These are phyloP conservation scores for Aspergillus versicolor DNA, from an alignment of 2,329 filamentous ascomycete species.

Conservation along the genomic window DNA sequence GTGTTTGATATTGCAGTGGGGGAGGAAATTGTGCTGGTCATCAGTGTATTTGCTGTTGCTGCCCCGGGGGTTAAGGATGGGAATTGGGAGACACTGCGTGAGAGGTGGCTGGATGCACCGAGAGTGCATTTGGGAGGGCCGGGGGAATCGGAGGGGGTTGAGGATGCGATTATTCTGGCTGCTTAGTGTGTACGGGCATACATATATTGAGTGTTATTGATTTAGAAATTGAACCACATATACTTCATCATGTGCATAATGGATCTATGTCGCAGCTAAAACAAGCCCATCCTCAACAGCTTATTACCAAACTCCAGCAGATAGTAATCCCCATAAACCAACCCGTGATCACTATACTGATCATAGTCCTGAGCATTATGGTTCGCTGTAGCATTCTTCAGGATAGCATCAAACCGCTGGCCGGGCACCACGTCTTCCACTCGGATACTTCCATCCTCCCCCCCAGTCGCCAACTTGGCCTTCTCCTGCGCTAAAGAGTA, in stretches of 20 bases:
- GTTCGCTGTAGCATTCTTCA: conserved; percentile 42
- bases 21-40: background rate
- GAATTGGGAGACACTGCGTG: background rate
- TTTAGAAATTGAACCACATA: background rate
- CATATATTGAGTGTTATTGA: background rate
- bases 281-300: conserved; percentile 30
- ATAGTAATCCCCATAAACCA: conserved; percentile 47
- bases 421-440: conserved; percentile 2
- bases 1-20: background rate
- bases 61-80: no score
- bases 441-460: background rate
- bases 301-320: conserved; percentile 46
- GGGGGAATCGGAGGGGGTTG: background rate
- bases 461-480: conserved; percentile 18
- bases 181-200: background rate
- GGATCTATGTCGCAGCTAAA: background rate
- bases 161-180: background rate
- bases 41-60: conserved; percentile 6
- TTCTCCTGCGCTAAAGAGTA: background rate
- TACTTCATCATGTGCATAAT: background rate
- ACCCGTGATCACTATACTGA: conserved; percentile 42
- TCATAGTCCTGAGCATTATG: conserved; percentile 28
- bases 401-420: conserved; percentile 29
- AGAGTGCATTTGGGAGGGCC: background rate
- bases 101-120: conserved; percentile 2